Base-by-base conservation (phyloP, 116 monocot species). In the Zostera marina region DNA sequence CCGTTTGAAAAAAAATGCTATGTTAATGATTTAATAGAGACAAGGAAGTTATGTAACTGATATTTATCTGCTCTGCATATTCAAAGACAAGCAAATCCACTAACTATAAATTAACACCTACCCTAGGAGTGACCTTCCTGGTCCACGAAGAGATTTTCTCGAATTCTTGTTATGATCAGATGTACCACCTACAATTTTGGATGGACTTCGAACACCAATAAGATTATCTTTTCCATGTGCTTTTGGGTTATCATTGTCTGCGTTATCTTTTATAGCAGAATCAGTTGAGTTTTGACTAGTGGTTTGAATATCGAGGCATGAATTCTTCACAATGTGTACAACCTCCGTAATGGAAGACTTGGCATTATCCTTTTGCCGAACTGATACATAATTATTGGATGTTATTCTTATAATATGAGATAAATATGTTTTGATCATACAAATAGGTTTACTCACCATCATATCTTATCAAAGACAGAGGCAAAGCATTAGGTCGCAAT, bases 381-480 rank as follows among this genome's bases (percentile, higher is more conserved):
- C 91, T 91, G 74, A 60, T 60, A 52, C n/a, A 66, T 19, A 69
- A 56, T 10, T 23, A 59, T 47, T 58, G 53, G 23, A 38, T 12
- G 51, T 17, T 51, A 51, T n/a, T n/a, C n/a, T n/a, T n/a, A n/a
- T n/a, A n/a, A n/a, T 38, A 32, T 43, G 19, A 59, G 59, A 59
- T 21, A 17, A 59, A 60, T 24, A 24, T 22, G 25, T 53, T 6
- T 22, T 60, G 14, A n/a, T 41, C n/a, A 2, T 48, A 2, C 13
- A 55, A 54, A 54, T 49, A 42, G 16, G 26, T 41, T 15, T 42
- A 22, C 74, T 77, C 53, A 85, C 91, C 79, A 62, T 91, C 91
- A 59, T 91, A 91, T 22, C 85, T 81, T 52, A 91, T 91, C 54
- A 91, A 65, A n/a, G 91, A 91, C 56, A 85, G 24, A 13, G 91